Conservation (phyloP, 192 early-diverging fungal species). For the Dispira parvispora region DNA sequence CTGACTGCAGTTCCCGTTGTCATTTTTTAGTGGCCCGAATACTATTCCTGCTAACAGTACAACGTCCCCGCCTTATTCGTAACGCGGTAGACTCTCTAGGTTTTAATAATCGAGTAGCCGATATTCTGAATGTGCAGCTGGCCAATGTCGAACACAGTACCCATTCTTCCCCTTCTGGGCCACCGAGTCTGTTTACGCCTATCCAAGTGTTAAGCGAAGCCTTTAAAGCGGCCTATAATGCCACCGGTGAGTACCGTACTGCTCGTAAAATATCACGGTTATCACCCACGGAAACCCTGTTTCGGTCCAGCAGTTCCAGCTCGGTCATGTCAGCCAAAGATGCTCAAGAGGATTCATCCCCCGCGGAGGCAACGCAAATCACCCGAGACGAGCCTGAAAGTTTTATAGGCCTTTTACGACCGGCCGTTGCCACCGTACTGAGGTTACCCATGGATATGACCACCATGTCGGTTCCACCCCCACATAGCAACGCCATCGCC, state of each 20-base stretch:
- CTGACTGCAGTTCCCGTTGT: background rate
- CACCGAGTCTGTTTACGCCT: background rate
- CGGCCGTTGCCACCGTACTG: background rate
- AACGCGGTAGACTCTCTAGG: background rate
- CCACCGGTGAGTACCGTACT: background rate
- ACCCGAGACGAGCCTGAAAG: background rate
- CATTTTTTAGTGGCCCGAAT: constrained; percentile 7
- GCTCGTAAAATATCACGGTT: background rate
- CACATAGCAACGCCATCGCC: constrained; percentile 8
- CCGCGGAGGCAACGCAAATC: background rate
- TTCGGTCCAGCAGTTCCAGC: background rate
- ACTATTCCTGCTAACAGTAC: constrained; percentile 5
- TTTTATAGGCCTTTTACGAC: background rate
- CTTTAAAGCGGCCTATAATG: constrained; percentile 6
- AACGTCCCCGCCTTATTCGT: background rate
- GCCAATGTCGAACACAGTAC: background rate
- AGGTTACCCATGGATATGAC: background rate
- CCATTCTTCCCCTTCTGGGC: background rate
- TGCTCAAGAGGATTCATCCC: background rate
- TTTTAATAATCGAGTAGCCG: background rate
- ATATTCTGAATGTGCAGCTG: background rate
- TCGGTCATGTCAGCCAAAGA: background rate
- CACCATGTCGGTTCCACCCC: constrained; percentile 1
- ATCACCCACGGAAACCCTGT: background rate
- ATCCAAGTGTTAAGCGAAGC: background rate